These are phyloP conservation scores for Aegilops speltoides DNA, from an alignment of 176 grass and related monocot genomes.

Conservation along the genomic window DNA sequence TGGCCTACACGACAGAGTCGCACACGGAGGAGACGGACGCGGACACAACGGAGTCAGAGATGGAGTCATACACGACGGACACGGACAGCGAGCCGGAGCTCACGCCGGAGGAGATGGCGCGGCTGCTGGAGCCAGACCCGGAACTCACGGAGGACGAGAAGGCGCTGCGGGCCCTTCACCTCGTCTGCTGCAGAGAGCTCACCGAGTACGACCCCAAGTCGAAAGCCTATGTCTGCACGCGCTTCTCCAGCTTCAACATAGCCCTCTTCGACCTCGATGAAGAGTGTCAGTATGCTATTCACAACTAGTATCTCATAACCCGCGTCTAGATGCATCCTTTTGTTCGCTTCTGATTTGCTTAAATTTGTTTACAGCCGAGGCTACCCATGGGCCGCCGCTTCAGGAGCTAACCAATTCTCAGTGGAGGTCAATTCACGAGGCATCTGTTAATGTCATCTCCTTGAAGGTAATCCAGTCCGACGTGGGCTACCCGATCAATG, in stretches of 20 bases:
- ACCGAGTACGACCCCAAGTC: background rate
- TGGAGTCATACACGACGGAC: background rate
- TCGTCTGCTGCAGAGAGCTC: background rate
- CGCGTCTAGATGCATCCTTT: too few relatives aligned
- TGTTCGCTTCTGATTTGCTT: background rate
- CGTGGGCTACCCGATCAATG: background rate
- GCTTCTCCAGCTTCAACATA: background rate
- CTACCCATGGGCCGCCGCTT: background rate
- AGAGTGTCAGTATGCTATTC: background rate
- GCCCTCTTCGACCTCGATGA: background rate
- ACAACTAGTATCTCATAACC: too few relatives aligned
- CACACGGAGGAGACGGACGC: too few relatives aligned
- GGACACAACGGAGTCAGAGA: background rate
- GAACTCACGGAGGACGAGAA: background rate
- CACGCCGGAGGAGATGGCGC: background rate
- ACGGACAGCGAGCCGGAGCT: background rate
- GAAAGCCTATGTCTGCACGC: background rate
- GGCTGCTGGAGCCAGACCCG: background rate
- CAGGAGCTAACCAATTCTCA: background rate
- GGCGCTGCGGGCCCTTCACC: background rate
- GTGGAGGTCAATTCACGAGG: background rate
- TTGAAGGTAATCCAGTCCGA: background rate
- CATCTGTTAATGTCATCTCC: background rate
- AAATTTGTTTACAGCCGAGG: background rate
- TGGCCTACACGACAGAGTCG: background rate